Evolutionary conservation across 192 early-diverging fungal species (phyloP).

Genomic region (Coemansia sp.): DNA sequence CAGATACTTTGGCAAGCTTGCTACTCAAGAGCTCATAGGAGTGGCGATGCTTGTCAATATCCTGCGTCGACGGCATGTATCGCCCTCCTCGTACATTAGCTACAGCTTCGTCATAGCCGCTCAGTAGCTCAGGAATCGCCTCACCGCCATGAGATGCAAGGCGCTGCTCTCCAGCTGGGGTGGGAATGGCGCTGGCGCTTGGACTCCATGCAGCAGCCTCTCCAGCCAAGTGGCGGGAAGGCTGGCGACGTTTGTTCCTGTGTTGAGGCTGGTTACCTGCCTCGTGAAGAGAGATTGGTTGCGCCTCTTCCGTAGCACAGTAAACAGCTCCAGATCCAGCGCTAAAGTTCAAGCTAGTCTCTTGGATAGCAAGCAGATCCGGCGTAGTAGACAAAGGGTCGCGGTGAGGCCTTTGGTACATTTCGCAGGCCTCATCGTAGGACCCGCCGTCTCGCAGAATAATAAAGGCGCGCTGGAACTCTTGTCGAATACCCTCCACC

Average conservation of each 20-base stretch:
- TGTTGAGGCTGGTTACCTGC: neutral
- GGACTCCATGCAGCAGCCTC: neutral
- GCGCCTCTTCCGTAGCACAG: neutral
- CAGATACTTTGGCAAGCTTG: neutral
- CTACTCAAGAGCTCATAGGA: neutral
- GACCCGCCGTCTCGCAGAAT: constrained; percentile 57
- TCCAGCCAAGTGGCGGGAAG: neutral
- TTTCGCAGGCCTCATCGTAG: constrained; percentile 38
- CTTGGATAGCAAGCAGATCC: neutral
- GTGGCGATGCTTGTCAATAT: neutral
- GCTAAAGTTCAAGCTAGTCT: neutral
- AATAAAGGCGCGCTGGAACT: constrained; percentile 72
- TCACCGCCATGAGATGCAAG: neutral
- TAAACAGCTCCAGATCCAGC: neutral
- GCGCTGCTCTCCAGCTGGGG: neutral
- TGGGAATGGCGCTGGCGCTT: neutral
- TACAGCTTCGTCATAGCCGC: neutral
- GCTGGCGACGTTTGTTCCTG: neutral
- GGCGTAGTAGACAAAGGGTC: neutral
- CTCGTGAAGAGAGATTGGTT: neutral
- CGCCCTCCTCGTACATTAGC: neutral
- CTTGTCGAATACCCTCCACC: constrained; percentile 74
- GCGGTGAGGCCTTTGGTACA: constrained; percentile 37
- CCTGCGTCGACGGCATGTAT: neutral
- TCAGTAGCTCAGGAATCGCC: neutral